A percentile compares a stretch with the other conserved stretches of the same genome.
Evolutionary conservation across 2,329 filamentous ascomycete genomes (phyloP).

Genomic region (Aspergillus hortae): DNA sequence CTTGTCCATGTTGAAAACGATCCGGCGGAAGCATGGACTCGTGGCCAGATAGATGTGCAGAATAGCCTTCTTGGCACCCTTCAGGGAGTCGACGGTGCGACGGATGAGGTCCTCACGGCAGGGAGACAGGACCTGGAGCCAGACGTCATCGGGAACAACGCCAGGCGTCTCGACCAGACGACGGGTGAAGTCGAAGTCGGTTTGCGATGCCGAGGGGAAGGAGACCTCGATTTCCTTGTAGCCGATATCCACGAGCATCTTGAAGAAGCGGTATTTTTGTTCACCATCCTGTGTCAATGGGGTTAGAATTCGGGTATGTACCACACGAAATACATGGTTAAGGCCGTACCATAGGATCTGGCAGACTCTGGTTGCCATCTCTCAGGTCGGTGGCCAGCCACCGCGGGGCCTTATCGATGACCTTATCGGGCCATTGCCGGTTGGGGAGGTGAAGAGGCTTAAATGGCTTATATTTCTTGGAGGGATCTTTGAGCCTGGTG

Average conservation of each 20-base stretch:
- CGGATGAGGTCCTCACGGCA: slow-evolving; percentile 89
- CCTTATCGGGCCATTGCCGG: slow-evolving; percentile 74
- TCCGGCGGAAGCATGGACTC: slow-evolving; percentile 87
- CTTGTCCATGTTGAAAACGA: slow-evolving; percentile 85
- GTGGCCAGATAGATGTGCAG: slow-evolving; percentile 96
- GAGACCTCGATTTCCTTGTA: slow-evolving; percentile 98
- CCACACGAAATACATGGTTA: neutral
- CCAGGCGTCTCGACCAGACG: slow-evolving; percentile 81
- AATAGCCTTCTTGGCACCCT: slow-evolving; percentile 87
- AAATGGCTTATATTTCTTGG: slow-evolving; percentile 47
- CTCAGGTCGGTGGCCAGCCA: slow-evolving; percentile 88
- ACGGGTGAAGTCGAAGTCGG: slow-evolving; percentile 92
- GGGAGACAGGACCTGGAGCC: slow-evolving; percentile 85
- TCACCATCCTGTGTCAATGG: slow-evolving; percentile 67
- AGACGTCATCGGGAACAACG: slow-evolving; percentile 81
- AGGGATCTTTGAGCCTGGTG: slow-evolving; percentile 47
- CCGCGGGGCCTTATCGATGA: slow-evolving; percentile 76
- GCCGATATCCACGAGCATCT: slow-evolving; percentile 85
- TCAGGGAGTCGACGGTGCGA: slow-evolving; percentile 82
- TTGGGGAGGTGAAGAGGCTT: slow-evolving; percentile 48
- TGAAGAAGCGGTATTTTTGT: slow-evolving; percentile 93
- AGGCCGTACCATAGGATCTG: slow-evolving; percentile 78
- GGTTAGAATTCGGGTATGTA: neutral
- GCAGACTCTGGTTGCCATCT: slow-evolving; percentile 91
- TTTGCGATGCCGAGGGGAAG: slow-evolving; percentile 90